A percentile compares a stretch with the other conserved stretches of the same genome.
Conservation (phyloP, 2,329 filamentous ascomycete genomes). For the Lasiodiplodia gonubiensis region DNA sequence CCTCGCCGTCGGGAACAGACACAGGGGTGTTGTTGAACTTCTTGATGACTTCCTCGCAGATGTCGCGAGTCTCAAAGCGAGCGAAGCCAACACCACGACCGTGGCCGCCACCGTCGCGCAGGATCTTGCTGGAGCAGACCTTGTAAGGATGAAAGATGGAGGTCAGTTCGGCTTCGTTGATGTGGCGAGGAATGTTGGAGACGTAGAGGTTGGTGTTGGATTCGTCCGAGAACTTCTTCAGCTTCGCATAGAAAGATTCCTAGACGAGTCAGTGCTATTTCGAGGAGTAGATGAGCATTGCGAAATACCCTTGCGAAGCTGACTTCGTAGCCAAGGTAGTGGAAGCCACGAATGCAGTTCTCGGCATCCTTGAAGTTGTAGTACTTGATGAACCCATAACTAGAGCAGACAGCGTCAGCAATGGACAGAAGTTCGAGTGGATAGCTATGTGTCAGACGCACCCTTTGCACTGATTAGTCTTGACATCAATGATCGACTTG, state of each 20-base stretch:
- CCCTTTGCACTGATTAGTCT: constrained; percentile 96
- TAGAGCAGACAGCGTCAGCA: constrained; percentile 52
- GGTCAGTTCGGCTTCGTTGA: constrained; percentile 85
- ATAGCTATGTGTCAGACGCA: constrained; percentile 49
- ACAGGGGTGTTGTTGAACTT: constrained; percentile 76
- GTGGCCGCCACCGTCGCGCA: constrained; percentile 87
- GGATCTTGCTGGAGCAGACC: constrained; percentile 92
- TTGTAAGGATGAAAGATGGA: constrained; percentile 79
- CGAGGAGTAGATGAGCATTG: not conserved
- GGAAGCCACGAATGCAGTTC: constrained; percentile 94
- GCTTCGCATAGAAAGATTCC: constrained; percentile 96
- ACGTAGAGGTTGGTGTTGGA: constrained; percentile 95
- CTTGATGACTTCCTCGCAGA: constrained; percentile 87
- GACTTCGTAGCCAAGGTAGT: constrained; percentile 93
- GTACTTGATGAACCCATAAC: constrained; percentile 98
- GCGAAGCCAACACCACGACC: constrained; percentile 98
- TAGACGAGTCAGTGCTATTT: constrained; percentile 34
- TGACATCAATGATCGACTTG: constrained; percentile 97
- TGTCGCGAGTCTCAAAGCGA: constrained; percentile 85
- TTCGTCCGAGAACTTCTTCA: constrained; percentile 93
- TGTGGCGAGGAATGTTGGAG: constrained; percentile 89
- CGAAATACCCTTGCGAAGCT: constrained; percentile 87
- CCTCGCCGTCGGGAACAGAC: constrained; percentile 67
- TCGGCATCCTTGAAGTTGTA: constrained; percentile 86
- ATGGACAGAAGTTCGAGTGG: constrained; percentile 21